Percentiles rank a stretch among this genome's conserved stretches.
Evolutionary conservation across 352 stramenopile species (phyloP).

Genomic region (Pilasporangium apinafurcum): DNA sequence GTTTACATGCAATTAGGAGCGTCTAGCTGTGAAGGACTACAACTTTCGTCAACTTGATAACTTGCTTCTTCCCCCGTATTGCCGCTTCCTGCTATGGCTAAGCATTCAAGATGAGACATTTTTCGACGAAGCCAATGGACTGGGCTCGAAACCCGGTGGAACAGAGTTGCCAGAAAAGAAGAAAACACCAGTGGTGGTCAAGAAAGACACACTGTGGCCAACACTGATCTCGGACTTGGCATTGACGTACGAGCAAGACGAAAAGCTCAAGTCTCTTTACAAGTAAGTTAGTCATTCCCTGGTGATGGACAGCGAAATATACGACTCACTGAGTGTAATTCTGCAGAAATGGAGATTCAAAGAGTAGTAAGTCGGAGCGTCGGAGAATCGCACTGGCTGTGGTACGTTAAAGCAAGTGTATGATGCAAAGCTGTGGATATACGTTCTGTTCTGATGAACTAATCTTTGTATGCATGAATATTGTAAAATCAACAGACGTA

Average conservation of each 20-base stretch:
- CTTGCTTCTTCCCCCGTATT: constrained; percentile 81
- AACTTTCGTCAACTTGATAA: constrained; percentile 88
- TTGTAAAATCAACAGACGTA: constrained; percentile 69
- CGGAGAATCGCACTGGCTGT: constrained; percentile 76
- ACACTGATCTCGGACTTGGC: constrained; percentile 70
- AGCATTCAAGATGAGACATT: constrained; percentile 84
- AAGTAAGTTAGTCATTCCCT: constrained; percentile 36
- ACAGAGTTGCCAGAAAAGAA: constrained; percentile 57
- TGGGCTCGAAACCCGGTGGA: constrained; percentile 29
- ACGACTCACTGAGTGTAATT: not conserved
- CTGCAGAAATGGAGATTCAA: constrained; percentile 71
- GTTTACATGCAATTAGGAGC: constrained; percentile 30
- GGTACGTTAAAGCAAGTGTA: no score
- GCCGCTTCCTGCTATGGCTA: constrained; percentile 84
- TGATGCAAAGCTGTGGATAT: no score
- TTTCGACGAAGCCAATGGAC: constrained; percentile 62
- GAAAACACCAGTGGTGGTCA: constrained; percentile 51
- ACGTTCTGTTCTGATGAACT: not conserved
- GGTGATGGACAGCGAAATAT: not conserved
- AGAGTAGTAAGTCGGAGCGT: constrained; percentile 78
- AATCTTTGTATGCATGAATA: not conserved
- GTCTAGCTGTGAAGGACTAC: constrained; percentile 84
- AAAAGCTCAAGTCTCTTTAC: constrained; percentile 86
- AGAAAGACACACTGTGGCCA: constrained; percentile 82
- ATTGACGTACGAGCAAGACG: constrained; percentile 86